A percentile compares a stretch with the other conserved stretches of the same genome.
These are phyloP conservation scores for Centrapalus pauciflorus DNA, from an alignment of 129 eudicot species.

Conservation along the genomic window DNA sequence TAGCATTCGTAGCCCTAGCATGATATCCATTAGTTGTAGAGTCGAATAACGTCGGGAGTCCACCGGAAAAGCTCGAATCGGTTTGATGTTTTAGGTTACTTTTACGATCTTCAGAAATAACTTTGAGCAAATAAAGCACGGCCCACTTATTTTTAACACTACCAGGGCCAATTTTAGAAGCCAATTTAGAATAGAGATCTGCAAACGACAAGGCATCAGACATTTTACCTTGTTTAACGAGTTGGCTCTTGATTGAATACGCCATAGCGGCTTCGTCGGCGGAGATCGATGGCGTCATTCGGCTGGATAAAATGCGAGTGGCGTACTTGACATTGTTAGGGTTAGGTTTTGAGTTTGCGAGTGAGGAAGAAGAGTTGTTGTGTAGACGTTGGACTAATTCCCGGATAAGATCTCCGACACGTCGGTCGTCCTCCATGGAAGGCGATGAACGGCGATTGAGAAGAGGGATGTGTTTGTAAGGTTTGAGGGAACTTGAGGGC, in stretches of 20 bases:
- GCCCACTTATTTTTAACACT: slow-evolving; percentile 88
- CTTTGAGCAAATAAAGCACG: slow-evolving; percentile 84
- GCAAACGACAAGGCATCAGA: slow-evolving; percentile 74
- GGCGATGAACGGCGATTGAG: slow-evolving; percentile 24
- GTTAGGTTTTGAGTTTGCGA: slow-evolving; percentile 40
- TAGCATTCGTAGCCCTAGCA: slow-evolving; percentile 24
- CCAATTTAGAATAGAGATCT: slow-evolving; percentile 77
- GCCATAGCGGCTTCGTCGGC: slow-evolving; percentile 81
- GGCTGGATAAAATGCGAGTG: slow-evolving; percentile 78
- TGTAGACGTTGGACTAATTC: slow-evolving; percentile 81
- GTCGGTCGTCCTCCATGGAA: slow-evolving; percentile 62
- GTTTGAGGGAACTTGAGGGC: slow-evolving; percentile 26
- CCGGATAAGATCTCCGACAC: slow-evolving; percentile 66
- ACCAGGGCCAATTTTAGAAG: slow-evolving; percentile 64
- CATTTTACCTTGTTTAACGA: slow-evolving; percentile 82
- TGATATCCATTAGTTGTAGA: slow-evolving; percentile 22
- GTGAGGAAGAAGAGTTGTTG: slow-evolving; percentile 20
- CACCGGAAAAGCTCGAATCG: slow-evolving; percentile 36
- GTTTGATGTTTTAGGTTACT: not conserved
- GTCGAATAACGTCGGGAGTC: slow-evolving; percentile 56
- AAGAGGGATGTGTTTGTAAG: slow-evolving; percentile 29
- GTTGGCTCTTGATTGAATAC: slow-evolving; percentile 73
- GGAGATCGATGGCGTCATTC: slow-evolving; percentile 83
- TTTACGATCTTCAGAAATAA: slow-evolving; percentile 73
- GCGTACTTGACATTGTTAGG: slow-evolving; percentile 59